phyloP scores from a whole-genome alignment of 345 rosid genomes.

The Zanthoxylum bungeanum region DNA sequence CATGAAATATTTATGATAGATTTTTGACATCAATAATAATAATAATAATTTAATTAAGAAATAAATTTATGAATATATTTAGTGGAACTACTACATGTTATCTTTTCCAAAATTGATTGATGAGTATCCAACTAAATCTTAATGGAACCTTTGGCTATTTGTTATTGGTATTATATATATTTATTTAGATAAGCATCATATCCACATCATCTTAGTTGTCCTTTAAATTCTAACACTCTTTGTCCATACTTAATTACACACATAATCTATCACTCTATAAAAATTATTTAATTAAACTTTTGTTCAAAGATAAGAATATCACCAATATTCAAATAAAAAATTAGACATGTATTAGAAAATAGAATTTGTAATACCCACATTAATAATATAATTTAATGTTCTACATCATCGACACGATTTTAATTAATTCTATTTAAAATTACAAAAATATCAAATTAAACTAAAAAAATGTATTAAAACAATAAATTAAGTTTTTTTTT shows the following conservation, averaged over 20 bases:
- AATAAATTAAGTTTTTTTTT: too few species aligned
- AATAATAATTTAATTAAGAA: background rate
- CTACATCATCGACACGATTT: too few species aligned
- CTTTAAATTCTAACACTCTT: background rate
- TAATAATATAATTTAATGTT: too few species aligned
- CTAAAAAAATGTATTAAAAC: too few species aligned
- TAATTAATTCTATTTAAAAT: too few species aligned
- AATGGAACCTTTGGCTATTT: background rate
- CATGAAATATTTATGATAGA: too few species aligned
- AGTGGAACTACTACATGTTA: background rate
- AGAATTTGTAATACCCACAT: too few species aligned
- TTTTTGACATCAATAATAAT: too few species aligned
- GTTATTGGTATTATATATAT: background rate
- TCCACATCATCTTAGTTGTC: conserved; percentile 13
- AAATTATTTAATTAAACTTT: background rate
- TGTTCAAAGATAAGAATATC: background rate
- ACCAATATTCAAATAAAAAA: background rate
- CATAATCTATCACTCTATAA: background rate
- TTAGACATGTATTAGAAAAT: too few species aligned
- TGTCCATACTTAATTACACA: background rate
- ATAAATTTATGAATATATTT: background rate
- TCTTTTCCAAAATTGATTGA: background rate
- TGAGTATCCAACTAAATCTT: background rate
- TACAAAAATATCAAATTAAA: too few species aligned
- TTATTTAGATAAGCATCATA: background rate